A percentile compares a stretch with the other conserved stretches of the same genome.
These are phyloP conservation scores for Primulina huaijiensis DNA, from an alignment of 257 asterid species.

Conservation along the genomic window DNA sequence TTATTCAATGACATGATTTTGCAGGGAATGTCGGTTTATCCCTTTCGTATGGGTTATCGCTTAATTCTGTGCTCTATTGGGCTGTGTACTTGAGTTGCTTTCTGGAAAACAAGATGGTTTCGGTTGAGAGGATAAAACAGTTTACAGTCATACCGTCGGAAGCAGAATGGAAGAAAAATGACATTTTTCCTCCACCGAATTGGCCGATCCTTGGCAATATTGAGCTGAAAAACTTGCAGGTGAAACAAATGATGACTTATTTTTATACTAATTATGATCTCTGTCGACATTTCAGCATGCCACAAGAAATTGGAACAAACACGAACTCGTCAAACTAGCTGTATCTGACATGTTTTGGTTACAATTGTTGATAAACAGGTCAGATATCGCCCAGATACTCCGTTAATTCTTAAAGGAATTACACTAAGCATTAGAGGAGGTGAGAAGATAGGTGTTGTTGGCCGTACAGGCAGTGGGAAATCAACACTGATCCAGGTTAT, in stretches of 20 bases:
- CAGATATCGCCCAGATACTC: slow-evolving; percentile 58
- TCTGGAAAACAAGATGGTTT: slow-evolving; percentile 69
- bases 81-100: slow-evolving; percentile 39
- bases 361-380: slow-evolving; percentile 40
- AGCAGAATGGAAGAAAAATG: slow-evolving; percentile 46
- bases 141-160: slow-evolving; percentile 61
- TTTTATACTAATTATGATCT: no score
- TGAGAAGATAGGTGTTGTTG: slow-evolving; percentile 70
- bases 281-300: no score
- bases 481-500: slow-evolving; percentile 68
- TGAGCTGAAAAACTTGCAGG: slow-evolving; percentile 57
- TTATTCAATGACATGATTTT: no score
- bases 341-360: no score
- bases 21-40: slow-evolving; percentile 62
- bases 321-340: no score
- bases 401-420: slow-evolving; percentile 66
- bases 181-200: slow-evolving; percentile 35
- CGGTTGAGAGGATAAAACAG: slow-evolving; percentile 77
- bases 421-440: slow-evolving; percentile 55
- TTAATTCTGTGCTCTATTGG: slow-evolving; percentile 45
- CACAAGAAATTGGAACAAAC: no score
- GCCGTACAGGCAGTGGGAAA: slow-evolving; percentile 83
- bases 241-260: no score
- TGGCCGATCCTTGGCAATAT: slow-evolving; percentile 70
- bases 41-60: slow-evolving; percentile 62